Evolutionary conservation across 2,329 filamentous ascomycete genomes (phyloP), one percentile per base, ranked within the genome.

Genomic region (Penicillium vulpinum): DNA sequence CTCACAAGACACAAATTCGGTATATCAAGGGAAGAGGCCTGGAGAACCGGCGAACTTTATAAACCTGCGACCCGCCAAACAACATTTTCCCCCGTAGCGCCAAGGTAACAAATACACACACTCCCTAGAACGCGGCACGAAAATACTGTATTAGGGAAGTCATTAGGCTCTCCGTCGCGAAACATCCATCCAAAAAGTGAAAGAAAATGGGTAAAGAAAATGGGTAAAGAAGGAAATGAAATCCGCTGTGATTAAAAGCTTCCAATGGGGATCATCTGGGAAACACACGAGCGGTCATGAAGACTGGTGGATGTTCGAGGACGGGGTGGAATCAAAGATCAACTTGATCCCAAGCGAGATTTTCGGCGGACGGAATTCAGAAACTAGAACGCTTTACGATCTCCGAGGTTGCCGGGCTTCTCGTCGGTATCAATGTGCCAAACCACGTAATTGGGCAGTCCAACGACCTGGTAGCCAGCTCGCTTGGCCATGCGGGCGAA

Each of bases 401-500:
- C 62, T 55, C 73, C 73, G 21, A 77, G 69, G 57, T 97, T 97
- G 33, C 92, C 91, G 33, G 86, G 85, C 82, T 97, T 96, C 80
- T 99, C 94, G 55, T 92, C 86, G 2, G 94, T 99, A 75, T 99
- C 94, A 69, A 96, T 90, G 73, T 99, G 94, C 94, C 94, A 99
- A 57, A 99, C 93, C 49, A 99, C 88, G 73, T 99, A 99, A 75
- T 99, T 99, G 40, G 93, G 94, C 54, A 99, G 81, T 44, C 94
- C 94, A 65, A 91, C 85, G 26, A 99, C 94, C 70, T 91, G 84
- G 73, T 97, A 97, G 43, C 94, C 94, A 18, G 94, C 94, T 62
- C 92, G 84, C 80, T 95, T 97, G 58, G 94, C 94, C 94, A 99
- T 99, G 75, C 95, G 96, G 36, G 94, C 94, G 71, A 99, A 99